Conservation (phyloP, 1,284 basidiomycete species). For the Laetiporus sulphureus region DNA sequence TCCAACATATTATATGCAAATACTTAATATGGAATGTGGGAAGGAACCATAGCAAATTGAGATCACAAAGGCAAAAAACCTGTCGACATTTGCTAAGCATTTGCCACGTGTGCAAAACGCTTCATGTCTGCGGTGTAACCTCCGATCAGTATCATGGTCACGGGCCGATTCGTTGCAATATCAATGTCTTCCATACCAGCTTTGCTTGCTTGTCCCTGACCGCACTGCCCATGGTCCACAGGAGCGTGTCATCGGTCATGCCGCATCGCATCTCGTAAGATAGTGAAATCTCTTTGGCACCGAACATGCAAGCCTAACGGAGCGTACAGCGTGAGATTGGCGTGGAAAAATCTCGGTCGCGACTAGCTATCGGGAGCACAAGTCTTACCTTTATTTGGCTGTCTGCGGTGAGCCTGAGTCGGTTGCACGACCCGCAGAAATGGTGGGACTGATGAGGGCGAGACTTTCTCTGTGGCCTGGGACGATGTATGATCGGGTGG, state of each 20-base stretch:
- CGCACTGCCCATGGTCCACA: slow-evolving; percentile 58
- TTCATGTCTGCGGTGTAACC: too few species aligned
- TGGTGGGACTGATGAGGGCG: slow-evolving; percentile 91
- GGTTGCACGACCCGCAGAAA: slow-evolving; percentile 83
- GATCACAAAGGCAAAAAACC: too few species aligned
- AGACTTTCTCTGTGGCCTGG: slow-evolving; percentile 70
- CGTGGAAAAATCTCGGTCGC: too few species aligned
- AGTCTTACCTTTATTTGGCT: slow-evolving; percentile 77
- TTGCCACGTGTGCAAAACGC: too few species aligned
- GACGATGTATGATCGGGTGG: slow-evolving; percentile 73
- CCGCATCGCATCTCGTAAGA: slow-evolving; percentile 67
- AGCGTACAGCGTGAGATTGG: slow-evolving; percentile 2
- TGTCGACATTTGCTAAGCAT: too few species aligned
- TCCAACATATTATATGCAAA: too few species aligned
- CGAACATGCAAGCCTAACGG: slow-evolving; percentile 80
- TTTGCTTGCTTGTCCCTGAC: slow-evolving; percentile 76
- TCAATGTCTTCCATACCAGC: slow-evolving; percentile 79
- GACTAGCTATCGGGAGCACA: too few species aligned
- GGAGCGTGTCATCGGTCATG: slow-evolving; percentile 57
- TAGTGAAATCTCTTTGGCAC: slow-evolving; percentile 78
- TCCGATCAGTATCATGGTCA: slow-evolving; percentile 94
- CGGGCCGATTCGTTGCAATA: slow-evolving; percentile 71
- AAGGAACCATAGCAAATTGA: too few species aligned
- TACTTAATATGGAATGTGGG: too few species aligned
- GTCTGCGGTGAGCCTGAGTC: slow-evolving; percentile 80